Conservation (phyloP, 305 asterid species). For the Rubia balearica region DNA sequence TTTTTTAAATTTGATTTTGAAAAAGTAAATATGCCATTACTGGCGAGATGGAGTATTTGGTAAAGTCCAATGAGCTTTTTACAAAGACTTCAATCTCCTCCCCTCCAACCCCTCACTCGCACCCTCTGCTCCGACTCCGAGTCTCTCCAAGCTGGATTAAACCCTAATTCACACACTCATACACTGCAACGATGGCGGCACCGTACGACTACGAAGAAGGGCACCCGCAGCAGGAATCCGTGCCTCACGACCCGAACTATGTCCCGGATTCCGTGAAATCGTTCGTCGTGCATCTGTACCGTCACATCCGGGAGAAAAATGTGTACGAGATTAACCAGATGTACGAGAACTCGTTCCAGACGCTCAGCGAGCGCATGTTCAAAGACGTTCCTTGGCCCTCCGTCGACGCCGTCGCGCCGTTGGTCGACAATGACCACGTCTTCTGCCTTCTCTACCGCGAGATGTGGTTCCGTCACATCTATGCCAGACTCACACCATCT, state of each 20-base stretch:
- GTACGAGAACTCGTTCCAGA: slow-evolving; percentile 83
- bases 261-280: slow-evolving; percentile 90
- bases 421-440: slow-evolving; percentile 83
- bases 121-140: not conserved
- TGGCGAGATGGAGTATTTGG: too few species aligned
- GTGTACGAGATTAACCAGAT: slow-evolving; percentile 93
- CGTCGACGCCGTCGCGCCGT: slow-evolving; percentile 72
- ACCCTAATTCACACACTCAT: slow-evolving; percentile 13
- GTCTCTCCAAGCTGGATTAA: not conserved
- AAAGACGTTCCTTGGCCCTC: slow-evolving; percentile 92
- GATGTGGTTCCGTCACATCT: slow-evolving; percentile 93
- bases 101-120: not conserved
- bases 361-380: slow-evolving; percentile 78
- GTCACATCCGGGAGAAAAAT: slow-evolving; percentile 88
- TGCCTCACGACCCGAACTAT: slow-evolving; percentile 58
- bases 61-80: not conserved
- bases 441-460: slow-evolving; percentile 89
- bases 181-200: slow-evolving; percentile 23
- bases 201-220: slow-evolving; percentile 35
- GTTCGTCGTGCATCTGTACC: slow-evolving; percentile 77
- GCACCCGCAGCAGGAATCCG: slow-evolving; percentile 14
- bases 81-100: not conserved
- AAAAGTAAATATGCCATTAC: too few species aligned
- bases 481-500: slow-evolving; percentile 78
- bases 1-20: too few species aligned